Base-by-base conservation (phyloP, 108 stramenopile species). In the Cyclotella sp. region DNA sequence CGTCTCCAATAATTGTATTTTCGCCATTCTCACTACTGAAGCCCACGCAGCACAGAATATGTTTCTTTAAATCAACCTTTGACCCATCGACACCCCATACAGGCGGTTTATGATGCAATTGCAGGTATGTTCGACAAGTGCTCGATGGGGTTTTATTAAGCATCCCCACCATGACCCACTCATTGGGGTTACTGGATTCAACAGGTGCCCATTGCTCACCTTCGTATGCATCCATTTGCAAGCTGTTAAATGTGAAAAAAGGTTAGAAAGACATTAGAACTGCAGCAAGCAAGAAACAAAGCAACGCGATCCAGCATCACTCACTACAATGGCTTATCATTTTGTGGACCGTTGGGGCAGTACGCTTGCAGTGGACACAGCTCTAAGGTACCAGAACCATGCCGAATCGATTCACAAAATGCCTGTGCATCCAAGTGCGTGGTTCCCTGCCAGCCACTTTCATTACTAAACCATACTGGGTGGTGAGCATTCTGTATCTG, bases 111-210 rank as follows among this genome's bases (percentile, higher is more conserved):
- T 76, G 63, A 49, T 75, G 54, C 21, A 82, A 62, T 54, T 76
- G 53, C 30, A 26, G 47, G 29, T 76, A 74, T 24, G 70, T 70
- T 40, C 63, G 46, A 61, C 81, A 82, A 19, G 81, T 82, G 34
- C 68, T 51, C 12, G 70, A 63, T 55, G 30, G 57, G 16, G 63
- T 51, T 42, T 72, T 60, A 47, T 61, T 64, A 26, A 76, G n/a
- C 75, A 43, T 82, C 5, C 81, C 81, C 9, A 82, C 75, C 81
- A 82, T 76, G n/a, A 82, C 65, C 81, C 81, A 82, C 42, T 54
- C 66, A 27, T 82, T 76, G 3, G 62, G 39, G 14, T 19, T 54
- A n/a, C 63, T 42, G 39, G 39, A 62, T 62, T 68, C 47, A 19
- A 82, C 47, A 26, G 81, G 81, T 27, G 81, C 67, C 81, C 81